Conservation (phyloP, 2,329 filamentous ascomycete genomes). For the Ploettnerulaceae sp. region DNA sequence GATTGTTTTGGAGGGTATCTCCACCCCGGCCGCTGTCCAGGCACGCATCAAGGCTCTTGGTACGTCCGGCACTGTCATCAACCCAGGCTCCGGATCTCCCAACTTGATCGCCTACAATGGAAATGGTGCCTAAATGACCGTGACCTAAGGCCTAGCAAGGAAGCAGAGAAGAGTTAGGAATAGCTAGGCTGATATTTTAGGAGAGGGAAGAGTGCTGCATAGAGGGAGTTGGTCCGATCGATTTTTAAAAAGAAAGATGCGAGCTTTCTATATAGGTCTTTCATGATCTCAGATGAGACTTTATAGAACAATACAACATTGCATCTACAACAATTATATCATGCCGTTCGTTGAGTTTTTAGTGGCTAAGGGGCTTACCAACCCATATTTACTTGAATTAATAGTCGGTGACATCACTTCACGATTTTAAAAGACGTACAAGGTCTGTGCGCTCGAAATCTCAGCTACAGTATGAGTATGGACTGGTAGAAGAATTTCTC, state of each 20-base stretch:
- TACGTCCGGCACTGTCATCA: constrained; percentile 39
- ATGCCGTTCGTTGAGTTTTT: neutral
- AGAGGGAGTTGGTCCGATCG: too few species aligned
- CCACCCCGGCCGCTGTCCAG: constrained; percentile 42
- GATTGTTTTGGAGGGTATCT: constrained; percentile 40
- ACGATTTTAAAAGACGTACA: too few species aligned
- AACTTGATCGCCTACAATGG: constrained; percentile 56
- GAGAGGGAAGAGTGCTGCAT: too few species aligned
- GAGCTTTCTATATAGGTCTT: neutral
- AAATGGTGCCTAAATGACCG: constrained; percentile 31
- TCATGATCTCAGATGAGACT: neutral
- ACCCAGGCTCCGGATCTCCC: constrained; percentile 38
- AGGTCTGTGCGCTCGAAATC: too few species aligned
- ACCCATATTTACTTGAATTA: too few species aligned
- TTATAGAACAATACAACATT: neutral
- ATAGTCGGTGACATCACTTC: too few species aligned
- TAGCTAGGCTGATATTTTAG: neutral
- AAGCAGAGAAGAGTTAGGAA: neutral
- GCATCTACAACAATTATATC: neutral
- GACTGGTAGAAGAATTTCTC: too few species aligned
- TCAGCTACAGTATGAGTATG: too few species aligned
- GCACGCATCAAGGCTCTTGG: constrained; percentile 41
- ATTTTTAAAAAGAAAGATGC: too few species aligned
- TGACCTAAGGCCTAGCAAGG: neutral
- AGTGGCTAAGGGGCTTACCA: neutral